Evolutionary conservation across 257 asterid genomes (phyloP).

Genomic region (Craterostigma plantagineum): DNA sequence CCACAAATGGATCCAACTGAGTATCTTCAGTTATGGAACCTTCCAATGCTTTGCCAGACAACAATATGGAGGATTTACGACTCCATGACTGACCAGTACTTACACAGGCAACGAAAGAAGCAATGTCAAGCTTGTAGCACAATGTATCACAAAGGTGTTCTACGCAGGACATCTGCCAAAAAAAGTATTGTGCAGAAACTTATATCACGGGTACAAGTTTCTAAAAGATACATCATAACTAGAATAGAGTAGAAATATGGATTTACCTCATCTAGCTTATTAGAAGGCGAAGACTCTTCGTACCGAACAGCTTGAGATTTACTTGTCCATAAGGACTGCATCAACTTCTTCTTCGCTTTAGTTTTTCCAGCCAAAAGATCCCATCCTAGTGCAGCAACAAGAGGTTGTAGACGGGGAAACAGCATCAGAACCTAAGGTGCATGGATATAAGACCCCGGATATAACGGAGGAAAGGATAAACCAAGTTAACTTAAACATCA

Average conservation of each 20-base stretch:
- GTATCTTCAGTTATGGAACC: slow-evolving; percentile 26
- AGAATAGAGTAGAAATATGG: not conserved
- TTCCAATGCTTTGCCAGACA: slow-evolving; percentile 43
- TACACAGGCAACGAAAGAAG: slow-evolving; percentile 79
- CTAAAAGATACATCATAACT: no score
- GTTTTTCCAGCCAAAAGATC: slow-evolving; percentile 89
- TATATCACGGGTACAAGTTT: slow-evolving; percentile 6
- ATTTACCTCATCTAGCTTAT: slow-evolving; percentile 59
- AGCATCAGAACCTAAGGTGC: slow-evolving; percentile 53
- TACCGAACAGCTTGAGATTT: slow-evolving; percentile 77
- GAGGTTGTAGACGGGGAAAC: slow-evolving; percentile 92
- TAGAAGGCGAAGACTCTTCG: slow-evolving; percentile 57
- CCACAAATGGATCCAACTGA: slow-evolving; percentile 82
- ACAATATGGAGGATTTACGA: slow-evolving; percentile 60
- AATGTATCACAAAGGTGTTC: slow-evolving; percentile 86
- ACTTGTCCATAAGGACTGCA: slow-evolving; percentile 88
- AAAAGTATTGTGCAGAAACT: slow-evolving; percentile 9
- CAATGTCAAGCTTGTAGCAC: slow-evolving; percentile 88
- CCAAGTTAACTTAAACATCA: not conserved
- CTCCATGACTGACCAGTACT: slow-evolving; percentile 92
- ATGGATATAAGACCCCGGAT: slow-evolving; percentile 7
- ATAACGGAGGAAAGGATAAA: slow-evolving; percentile 3
- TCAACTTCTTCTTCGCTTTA: slow-evolving; percentile 50
- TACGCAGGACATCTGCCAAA: slow-evolving; percentile 68
- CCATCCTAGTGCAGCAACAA: slow-evolving; percentile 96